These are phyloP conservation scores for Xerocomus amazonicus DNA, from an alignment of 1,284 basidiomycete species.

Conservation along the genomic window DNA sequence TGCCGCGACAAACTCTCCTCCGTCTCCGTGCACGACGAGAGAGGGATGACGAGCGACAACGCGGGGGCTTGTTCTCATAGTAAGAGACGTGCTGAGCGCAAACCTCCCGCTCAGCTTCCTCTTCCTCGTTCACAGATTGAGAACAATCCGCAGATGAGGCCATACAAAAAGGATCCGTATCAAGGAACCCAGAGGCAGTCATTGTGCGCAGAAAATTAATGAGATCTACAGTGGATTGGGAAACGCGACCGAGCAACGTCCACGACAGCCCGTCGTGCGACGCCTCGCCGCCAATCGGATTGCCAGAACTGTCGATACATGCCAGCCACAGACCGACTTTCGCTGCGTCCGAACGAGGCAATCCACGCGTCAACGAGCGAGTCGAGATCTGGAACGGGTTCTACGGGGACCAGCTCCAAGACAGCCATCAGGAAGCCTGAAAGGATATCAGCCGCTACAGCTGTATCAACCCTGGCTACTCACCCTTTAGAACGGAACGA, in stretches of 20 bases:
- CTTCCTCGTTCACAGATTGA: conserved; percentile 26
- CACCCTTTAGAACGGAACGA: conserved; percentile 81
- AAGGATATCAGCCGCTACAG: conserved; percentile 4
- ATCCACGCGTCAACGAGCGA: conserved; percentile 75
- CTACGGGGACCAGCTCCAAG: conserved; percentile 70
- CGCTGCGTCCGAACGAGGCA: conserved; percentile 75
- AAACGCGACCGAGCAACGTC: conserved; percentile 79
- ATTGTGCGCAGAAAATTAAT: conserved; percentile 71
- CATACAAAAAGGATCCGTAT: conserved; percentile 60
- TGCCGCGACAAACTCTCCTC: conserved; percentile 66
- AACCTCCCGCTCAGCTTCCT: conserved; percentile 29
- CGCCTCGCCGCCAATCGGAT: conserved; percentile 58
- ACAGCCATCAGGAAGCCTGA: conserved; percentile 68
- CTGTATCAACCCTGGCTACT: conserved; percentile 6
- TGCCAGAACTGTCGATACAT: conserved; percentile 81
- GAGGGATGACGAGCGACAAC: conserved; percentile 71
- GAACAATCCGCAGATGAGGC: conserved; percentile 48
- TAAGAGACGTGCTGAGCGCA: conserved; percentile 69
- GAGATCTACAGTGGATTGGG: conserved; percentile 69
- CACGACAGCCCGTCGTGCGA: conserved; percentile 68
- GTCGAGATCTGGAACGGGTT: conserved; percentile 70
- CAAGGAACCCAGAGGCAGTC: conserved; percentile 66
- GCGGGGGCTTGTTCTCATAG: conserved; percentile 70
- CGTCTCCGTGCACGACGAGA: conserved; percentile 59
- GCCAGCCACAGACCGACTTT: conserved; percentile 59